A percentile compares a stretch with the other conserved stretches of the same genome.
Evolutionary conservation across 2,329 filamentous ascomycete species (phyloP).

Genomic region (Colletotrichum sp.): DNA sequence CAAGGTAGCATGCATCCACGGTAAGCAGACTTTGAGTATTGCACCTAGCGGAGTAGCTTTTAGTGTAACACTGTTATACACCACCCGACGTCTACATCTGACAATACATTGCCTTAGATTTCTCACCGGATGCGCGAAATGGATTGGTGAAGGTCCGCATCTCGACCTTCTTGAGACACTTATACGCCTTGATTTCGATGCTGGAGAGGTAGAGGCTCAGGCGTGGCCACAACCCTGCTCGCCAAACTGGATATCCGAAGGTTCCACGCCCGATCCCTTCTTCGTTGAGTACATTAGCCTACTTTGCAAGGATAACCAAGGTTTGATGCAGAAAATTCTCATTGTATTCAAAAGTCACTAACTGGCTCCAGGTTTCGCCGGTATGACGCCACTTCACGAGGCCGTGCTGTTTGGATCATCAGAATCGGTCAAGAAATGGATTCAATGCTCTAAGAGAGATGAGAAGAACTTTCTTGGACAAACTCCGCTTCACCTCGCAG

Average conservation of each 20-base stretch:
- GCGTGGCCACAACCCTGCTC: background rate
- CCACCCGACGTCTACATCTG: too few species aligned
- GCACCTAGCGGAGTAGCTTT: too few species aligned
- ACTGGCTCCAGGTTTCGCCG: constrained; percentile 10
- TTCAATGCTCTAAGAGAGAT: fast-evolving
- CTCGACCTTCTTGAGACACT: too few species aligned
- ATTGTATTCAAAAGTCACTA: too few species aligned
- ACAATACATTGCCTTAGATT: too few species aligned
- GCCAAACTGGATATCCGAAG: background rate
- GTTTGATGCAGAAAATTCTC: too few species aligned
- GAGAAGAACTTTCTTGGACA: background rate
- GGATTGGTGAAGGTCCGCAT: too few species aligned
- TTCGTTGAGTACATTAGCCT: background rate
- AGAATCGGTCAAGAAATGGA: fast-evolving
- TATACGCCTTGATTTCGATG: background rate
- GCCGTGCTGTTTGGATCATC: background rate
- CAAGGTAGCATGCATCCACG: too few species aligned
- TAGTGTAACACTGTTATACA: too few species aligned
- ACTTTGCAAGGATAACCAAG: background rate
- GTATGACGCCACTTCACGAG: background rate
- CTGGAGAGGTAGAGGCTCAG: background rate
- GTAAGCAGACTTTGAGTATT: too few species aligned
- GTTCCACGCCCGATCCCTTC: background rate
- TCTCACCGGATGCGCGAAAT: too few species aligned
- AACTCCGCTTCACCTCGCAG: background rate